Conservation (phyloP, 202 grass and related monocot species). For the Panicum virgatum region DNA sequence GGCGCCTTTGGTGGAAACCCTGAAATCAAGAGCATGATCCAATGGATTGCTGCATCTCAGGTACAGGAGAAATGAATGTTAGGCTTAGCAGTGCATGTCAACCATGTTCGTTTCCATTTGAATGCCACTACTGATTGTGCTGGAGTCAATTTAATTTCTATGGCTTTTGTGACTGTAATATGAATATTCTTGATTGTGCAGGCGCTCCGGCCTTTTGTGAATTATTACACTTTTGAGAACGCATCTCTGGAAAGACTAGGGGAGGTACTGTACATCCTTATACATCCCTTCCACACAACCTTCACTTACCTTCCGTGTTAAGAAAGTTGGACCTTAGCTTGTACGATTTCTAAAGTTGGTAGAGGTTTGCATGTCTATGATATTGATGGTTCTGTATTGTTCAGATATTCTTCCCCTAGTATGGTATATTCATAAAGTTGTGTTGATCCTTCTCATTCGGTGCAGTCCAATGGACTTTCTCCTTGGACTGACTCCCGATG, state of each 20-base stretch:
- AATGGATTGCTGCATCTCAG: conserved; percentile 96
- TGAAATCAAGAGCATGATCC: conserved; percentile 94
- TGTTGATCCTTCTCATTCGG: not conserved
- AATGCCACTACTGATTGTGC: not conserved
- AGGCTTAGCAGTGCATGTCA: not conserved
- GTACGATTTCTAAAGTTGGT: not conserved
- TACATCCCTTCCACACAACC: not conserved
- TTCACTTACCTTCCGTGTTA: not conserved
- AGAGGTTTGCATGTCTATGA: not conserved
- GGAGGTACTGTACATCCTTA: conserved; percentile 50
- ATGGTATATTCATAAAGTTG: not conserved
- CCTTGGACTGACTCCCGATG: not conserved
- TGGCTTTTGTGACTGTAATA: not conserved
- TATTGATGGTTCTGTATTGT: not conserved
- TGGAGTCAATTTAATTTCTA: not conserved
- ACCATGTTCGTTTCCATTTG: not conserved
- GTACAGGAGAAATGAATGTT: conserved; percentile 22
- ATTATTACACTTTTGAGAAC: conserved; percentile 86
- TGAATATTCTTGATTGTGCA: conserved; percentile 36
- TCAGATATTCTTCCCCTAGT: not conserved
- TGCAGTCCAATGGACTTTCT: not conserved
- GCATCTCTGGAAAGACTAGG: conserved; percentile 60
- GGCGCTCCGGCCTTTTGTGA: conserved; percentile 73
- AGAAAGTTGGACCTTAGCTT: not conserved
- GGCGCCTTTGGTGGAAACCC: conserved; percentile 91